Evolutionary conservation across 192 early-diverging fungal species (phyloP), one percentile per base, ranked within the genome.

Genomic region (Mortierella claussenii): DNA sequence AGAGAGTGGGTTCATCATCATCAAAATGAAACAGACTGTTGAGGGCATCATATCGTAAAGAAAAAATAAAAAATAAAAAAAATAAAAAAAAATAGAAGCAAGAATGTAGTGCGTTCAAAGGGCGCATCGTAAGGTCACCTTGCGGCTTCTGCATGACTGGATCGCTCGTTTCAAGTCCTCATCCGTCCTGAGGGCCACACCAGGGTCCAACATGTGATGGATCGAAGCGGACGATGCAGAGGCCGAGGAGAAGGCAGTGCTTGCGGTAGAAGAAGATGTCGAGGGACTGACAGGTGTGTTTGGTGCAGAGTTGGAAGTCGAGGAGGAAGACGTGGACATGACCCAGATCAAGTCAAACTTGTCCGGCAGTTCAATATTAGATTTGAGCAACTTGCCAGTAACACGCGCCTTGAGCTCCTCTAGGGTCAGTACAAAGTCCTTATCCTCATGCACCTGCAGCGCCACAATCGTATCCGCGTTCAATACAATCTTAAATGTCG

Each of bases 391-490:
- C 40, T 76, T 76, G 26, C 24, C 26, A 23, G 47, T 28, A 3
- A 76, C 58, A 5, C 73, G 52, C 2, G 45, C n/a, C 9, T 34
- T 51, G 33, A 76, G 36, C 20, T 67, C 73, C 9, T 52, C 18
- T 42, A 76, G 44, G 0, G 73, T 76, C 53, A 67, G n/a, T 0
- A 61, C 53, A 62, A 66, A 66, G 5, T 43, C 28, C 27, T 37
- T 59, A 31, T 67, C 59, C 21, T 76, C 73, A 21, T 57, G 23
- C 18, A 76, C 59, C 46, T 76, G 73, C 24, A 76, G 31, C 0
- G 73, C 73, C 21, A 76, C 65, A 56, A 76, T 76, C 37, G 73
- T 76, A 31, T 76, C 73, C 2, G 73, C 73, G 31, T 76, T 65
- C 42, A 76, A 50, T 8, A 76, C 73, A 62, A 76, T 62, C 53